Percentiles rank a stretch among this genome's conserved stretches.
Evolutionary conservation across 2,329 filamentous ascomycete genomes (phyloP).

Genomic region (Sarocladium brachiariae): DNA sequence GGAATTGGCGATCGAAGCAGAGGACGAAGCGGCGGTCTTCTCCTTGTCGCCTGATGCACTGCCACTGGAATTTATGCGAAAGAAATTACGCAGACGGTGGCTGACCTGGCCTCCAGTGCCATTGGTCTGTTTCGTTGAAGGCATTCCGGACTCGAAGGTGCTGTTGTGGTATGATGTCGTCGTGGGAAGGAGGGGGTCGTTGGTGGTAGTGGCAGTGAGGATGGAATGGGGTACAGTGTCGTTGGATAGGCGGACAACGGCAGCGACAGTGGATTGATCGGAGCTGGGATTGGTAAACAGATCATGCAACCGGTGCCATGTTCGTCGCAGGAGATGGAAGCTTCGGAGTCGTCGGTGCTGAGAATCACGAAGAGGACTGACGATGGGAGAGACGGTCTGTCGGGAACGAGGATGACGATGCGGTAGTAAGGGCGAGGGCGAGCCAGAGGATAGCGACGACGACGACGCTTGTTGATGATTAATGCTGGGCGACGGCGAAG

Average conservation of each 20-base stretch:
- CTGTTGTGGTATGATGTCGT: conserved; percentile 5
- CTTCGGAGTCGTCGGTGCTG: conserved; percentile 8
- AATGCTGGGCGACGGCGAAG: neutral
- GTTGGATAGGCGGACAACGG: conserved; percentile 4
- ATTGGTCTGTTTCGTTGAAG: conserved; percentile 20
- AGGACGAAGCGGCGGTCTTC: conserved; percentile 13
- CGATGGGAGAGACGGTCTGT: neutral
- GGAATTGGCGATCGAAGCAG: conserved; percentile 15
- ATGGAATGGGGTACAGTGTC: neutral
- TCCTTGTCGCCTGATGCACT: conserved; percentile 27
- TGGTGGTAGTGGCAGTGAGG: neutral
- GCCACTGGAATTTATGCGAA: conserved; percentile 54
- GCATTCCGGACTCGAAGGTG: conserved; percentile 6
- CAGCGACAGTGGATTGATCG: neutral
- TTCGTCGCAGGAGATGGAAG: conserved; percentile 19
- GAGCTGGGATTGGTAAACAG: conserved; percentile 13
- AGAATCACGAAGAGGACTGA: conserved; percentile 5
- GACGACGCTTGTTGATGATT: conserved; percentile 7
- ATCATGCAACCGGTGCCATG: conserved; percentile 33
- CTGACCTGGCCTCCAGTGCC: conserved; percentile 52
- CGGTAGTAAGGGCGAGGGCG: conserved; percentile 11
- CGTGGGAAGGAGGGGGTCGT: conserved; percentile 7
- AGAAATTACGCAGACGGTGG: conserved; percentile 64
- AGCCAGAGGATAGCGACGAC: conserved; percentile 10
- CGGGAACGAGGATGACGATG: conserved; percentile 10